Evolutionary conservation across 2,329 filamentous ascomycete genomes (phyloP).

Genomic region (Cercospora canescens): DNA sequence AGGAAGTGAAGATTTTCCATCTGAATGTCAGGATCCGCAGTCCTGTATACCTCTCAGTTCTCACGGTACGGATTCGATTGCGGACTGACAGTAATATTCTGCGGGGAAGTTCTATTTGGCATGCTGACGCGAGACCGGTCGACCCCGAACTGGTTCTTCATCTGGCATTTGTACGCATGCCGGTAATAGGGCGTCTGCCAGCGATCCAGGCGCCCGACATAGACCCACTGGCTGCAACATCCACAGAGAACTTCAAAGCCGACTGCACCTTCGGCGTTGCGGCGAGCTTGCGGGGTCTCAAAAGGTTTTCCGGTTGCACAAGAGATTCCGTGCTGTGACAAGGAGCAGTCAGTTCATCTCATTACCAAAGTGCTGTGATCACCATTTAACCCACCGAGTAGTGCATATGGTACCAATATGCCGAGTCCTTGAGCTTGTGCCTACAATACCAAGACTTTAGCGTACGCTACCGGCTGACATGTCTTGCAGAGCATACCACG

Average conservation of each 20-base stretch:
- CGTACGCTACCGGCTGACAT: neutral
- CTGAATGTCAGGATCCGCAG: neutral
- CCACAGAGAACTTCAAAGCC: constrained; percentile 80
- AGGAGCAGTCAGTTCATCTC: constrained; percentile 54
- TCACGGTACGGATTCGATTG: neutral
- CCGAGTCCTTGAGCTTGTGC: constrained; percentile 83
- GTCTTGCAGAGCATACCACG: constrained; percentile 54
- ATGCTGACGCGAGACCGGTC: constrained; percentile 6
- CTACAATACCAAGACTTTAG: constrained; percentile 7
- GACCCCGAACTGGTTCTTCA: constrained; percentile 14
- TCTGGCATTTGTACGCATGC: constrained; percentile 72
- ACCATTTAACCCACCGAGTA: constrained; percentile 57
- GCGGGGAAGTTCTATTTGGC: constrained; percentile 17
- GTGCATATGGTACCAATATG: constrained; percentile 83
- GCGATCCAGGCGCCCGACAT: constrained; percentile 81
- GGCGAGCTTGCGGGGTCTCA: constrained; percentile 72
- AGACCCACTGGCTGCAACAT: constrained; percentile 76
- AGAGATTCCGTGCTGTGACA: constrained; percentile 10
- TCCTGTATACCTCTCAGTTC: neutral
- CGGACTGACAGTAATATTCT: neutral
- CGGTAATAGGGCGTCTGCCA: constrained; percentile 92
- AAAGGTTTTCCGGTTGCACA: constrained; percentile 78
- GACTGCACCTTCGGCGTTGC: constrained; percentile 78
- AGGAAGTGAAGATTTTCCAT: neutral
- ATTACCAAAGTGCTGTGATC: neutral